Evolutionary conservation across 768 basidiomycete genomes (phyloP).

Genomic region (Calocera viscosa): DNA sequence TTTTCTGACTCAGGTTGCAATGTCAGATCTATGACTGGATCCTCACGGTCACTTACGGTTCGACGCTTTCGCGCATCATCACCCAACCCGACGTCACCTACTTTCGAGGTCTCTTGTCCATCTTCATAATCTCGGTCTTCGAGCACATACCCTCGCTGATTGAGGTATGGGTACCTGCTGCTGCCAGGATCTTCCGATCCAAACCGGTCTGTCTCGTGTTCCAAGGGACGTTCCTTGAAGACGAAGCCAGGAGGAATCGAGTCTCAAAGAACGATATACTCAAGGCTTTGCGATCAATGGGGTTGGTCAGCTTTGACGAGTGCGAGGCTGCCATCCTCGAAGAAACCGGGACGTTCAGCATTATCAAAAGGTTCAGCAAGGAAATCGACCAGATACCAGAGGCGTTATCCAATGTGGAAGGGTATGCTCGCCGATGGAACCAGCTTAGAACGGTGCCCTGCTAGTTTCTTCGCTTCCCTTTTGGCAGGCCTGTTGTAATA

Average conservation of each 20-base stretch:
- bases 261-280: not conserved
- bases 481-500: too few relatives aligned
- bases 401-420: not conserved
- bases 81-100: constrained; percentile 2
- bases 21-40: constrained; percentile 3
- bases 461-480: not conserved
- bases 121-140: constrained; percentile 5
- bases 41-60: not conserved
- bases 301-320: not conserved
- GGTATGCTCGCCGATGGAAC: not conserved
- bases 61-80: constrained; percentile 1
- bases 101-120: not conserved
- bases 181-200: not conserved
- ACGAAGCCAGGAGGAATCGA: not conserved
- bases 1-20: too few relatives aligned
- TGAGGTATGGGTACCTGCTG: not conserved
- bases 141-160: not conserved
- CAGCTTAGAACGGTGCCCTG: not conserved
- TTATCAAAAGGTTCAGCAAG: not conserved
- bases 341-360: not conserved
- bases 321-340: constrained; percentile 3
- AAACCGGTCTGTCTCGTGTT: not conserved
- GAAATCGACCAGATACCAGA: not conserved
- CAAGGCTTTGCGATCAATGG: not conserved
- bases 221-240: not conserved